phyloP scores from a whole-genome alignment of 345 rosid genomes.

The Moricandia arvensis region DNA sequence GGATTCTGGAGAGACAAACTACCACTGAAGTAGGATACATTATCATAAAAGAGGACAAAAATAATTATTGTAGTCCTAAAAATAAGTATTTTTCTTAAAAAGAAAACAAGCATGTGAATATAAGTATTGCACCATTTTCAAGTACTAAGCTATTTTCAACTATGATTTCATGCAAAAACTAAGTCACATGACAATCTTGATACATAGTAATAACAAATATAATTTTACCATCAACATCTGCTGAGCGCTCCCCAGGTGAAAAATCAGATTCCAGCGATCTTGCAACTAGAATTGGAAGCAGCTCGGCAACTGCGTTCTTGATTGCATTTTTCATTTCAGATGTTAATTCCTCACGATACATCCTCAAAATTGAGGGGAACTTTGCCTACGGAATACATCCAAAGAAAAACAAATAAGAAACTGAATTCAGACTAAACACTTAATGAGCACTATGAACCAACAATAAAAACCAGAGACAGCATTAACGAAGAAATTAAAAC shows the following conservation, averaged over 20 bases:
- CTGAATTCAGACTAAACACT: conserved; percentile 11
- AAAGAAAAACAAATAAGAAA: conserved; percentile 24
- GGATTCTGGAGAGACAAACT: conserved; percentile 16
- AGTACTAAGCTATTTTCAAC: neutral
- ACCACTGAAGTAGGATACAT: conserved; percentile 17
- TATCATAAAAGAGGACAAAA: conserved; percentile 7
- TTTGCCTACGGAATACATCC: conserved; percentile 57
- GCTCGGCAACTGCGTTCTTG: conserved; percentile 87
- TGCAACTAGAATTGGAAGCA: conserved; percentile 77
- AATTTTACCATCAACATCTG: conserved; percentile 75
- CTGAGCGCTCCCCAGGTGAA: conserved; percentile 59
- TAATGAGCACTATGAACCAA: conserved; percentile 1
- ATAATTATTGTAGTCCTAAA: neutral
- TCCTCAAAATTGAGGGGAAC: conserved; percentile 86
- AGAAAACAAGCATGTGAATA: conserved; percentile 4
- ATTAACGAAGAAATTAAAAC: conserved; percentile 7
- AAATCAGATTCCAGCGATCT: conserved; percentile 68
- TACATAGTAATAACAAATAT: neutral
- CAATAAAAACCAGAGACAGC: neutral
- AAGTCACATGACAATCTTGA: neutral
- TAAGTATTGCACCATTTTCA: conserved; percentile 1
- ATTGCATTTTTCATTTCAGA: conserved; percentile 93
- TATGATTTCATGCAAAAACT: neutral
- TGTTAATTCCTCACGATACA: conserved; percentile 84
- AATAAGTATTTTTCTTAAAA: too few relatives aligned